Evolutionary conservation across 2,329 filamentous ascomycete genomes (phyloP).

Genomic region (Metarhizium rileyi): DNA sequence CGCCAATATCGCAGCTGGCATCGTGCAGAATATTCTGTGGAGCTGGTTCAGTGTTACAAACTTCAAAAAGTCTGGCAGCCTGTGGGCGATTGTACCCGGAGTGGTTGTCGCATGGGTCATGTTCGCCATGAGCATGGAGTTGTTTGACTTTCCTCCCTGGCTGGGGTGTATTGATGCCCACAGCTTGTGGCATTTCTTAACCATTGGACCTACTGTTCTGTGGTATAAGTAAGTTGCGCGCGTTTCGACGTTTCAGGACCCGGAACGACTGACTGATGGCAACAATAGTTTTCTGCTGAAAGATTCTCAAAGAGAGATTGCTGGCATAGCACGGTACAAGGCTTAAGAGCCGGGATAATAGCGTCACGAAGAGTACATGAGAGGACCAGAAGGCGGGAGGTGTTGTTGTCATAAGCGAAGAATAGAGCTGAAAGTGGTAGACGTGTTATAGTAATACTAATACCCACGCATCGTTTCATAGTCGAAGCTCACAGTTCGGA

Average conservation of each 20-base stretch:
- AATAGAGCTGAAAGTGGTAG: neutral
- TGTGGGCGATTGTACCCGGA: slow-evolving; percentile 84
- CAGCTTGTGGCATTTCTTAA: slow-evolving; percentile 90
- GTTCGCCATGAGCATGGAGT: slow-evolving; percentile 87
- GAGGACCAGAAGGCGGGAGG: neutral
- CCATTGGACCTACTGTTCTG: slow-evolving; percentile 75
- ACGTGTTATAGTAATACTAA: too few relatives aligned
- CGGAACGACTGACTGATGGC: neutral
- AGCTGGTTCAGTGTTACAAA: slow-evolving; percentile 68
- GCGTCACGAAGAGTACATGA: too few relatives aligned
- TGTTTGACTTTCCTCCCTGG: slow-evolving; percentile 87
- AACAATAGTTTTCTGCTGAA: slow-evolving; percentile 67
- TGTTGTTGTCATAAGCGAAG: neutral
- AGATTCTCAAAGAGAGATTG: slow-evolving; percentile 75
- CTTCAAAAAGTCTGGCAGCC: slow-evolving; percentile 60
- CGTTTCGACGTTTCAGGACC: neutral
- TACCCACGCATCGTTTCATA: too few relatives aligned
- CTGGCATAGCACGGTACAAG: slow-evolving; percentile 59
- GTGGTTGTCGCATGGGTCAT: slow-evolving; percentile 87
- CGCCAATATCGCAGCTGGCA: slow-evolving; percentile 76
- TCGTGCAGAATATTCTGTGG: slow-evolving; percentile 78
- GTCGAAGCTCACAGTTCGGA: neutral
- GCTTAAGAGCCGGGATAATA: slow-evolving; percentile 22
- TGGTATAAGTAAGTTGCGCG: slow-evolving; percentile 78
- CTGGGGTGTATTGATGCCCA: slow-evolving; percentile 82